Evolutionary conservation across 257 asterid genomes (phyloP), one percentile per base, ranked within the genome.

Genomic region (Penstemon newberryi): DNA sequence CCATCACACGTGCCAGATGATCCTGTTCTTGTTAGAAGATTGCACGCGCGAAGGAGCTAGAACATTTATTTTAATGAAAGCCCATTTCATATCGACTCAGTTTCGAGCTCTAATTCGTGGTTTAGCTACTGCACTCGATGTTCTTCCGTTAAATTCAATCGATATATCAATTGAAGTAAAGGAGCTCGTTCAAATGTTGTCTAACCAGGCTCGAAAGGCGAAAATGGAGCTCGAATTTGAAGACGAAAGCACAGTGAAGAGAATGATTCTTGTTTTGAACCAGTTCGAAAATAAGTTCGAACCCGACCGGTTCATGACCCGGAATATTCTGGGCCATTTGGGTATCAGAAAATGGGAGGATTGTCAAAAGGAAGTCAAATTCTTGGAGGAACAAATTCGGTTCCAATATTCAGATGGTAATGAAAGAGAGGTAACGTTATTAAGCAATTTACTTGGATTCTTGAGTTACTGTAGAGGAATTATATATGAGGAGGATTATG

Each of bases 391-490:
- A 4, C 81, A 75, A 42, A 82, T 89, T 36, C 71, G 77, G 40
- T 44, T 54, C 9, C 85, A 76, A 5, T 66, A 69, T 52, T 67
- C 37, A 1, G 81, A 79, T 37, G 79, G 79, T 8, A 68, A 79
- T 8, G 86, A 73, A 45, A 60, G 77, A 19, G 89, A 89, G 12
- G 67, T 84, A 0, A 84, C 85, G 12, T 67, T 89, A 57, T 13
- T 89, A 11, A 79, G 81, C 80, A 65, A 82, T 60, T 78, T 87
- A 56, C 42, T 85, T 0, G 96, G 95, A 9, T 74, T 85, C n/a
- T 50, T 87, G 77, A 67, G 85, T 73, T 87, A 87, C 40, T 89
- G 92, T 81, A 87, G 96, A 39, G 89, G 80, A 56, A 79, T 76
- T 33, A 52, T 89, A 44, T 89, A 84, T 38, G 88, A 79, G 38